Conservation (phyloP, 495 filamentous ascomycete genomes). For the Podospora australis region DNA sequence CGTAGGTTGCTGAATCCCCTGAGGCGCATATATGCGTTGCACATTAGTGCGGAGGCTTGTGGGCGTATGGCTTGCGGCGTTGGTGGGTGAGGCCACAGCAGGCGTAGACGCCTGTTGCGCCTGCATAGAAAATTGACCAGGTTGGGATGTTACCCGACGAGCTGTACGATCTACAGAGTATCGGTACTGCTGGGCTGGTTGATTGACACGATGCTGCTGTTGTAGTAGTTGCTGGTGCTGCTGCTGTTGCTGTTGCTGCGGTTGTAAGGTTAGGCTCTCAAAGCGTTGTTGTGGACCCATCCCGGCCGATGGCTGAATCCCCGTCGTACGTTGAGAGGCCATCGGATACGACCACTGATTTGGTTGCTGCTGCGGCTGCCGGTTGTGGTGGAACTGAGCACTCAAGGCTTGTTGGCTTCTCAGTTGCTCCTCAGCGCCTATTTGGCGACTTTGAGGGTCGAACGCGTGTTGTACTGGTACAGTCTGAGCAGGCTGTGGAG, state of each 20-base stretch:
- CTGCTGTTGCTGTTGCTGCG: conserved; percentile 9
- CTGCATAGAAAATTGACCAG: background rate
- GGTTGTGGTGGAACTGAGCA: conserved; percentile 11
- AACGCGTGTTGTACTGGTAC: too few species aligned
- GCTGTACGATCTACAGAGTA: background rate
- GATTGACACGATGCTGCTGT: conserved; percentile 5
- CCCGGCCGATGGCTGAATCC: background rate
- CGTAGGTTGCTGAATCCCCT: conserved; percentile 11
- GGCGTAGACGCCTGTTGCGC: background rate
- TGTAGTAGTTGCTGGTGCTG: conserved; percentile 7
- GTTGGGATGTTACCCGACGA: background rate
- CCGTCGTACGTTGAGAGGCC: too few species aligned
- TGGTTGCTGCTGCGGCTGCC: conserved; percentile 11
- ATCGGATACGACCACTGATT: background rate
- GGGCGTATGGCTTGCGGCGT: background rate
- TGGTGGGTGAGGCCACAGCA: background rate
- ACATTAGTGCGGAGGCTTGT: background rate
- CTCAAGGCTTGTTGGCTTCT: too few species aligned
- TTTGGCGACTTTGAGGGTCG: too few species aligned
- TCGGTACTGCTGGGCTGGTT: background rate
- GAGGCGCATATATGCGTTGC: too few species aligned
- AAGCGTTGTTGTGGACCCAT: background rate
- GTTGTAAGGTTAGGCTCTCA: background rate
- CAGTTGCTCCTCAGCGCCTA: too few species aligned
- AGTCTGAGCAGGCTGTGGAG: too few species aligned